A percentile compares a stretch with the other conserved stretches of the same genome.
Conservation (phyloP, 345 rosid species). For the Gossypium arboreum region DNA sequence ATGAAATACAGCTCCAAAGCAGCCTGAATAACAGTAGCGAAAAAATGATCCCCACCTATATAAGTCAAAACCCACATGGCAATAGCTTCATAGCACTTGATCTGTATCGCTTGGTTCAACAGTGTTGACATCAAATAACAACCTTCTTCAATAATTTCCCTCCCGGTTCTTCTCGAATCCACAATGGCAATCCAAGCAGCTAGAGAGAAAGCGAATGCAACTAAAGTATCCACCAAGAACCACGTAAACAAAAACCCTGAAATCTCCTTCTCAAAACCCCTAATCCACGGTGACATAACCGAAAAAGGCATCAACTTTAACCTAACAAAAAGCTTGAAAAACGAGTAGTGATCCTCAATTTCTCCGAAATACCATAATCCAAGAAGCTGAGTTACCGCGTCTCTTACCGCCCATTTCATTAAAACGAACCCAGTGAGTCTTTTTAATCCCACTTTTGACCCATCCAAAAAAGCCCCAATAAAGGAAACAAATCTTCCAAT, state of each 20-base stretch:
- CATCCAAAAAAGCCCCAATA: constrained; percentile 55
- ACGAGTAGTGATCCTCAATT: constrained; percentile 81
- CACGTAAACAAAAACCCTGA: constrained; percentile 80
- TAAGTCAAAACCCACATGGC: constrained; percentile 52
- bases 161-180: constrained; percentile 77
- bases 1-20: constrained; percentile 77
- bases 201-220: constrained; percentile 61
- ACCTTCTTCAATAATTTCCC: constrained; percentile 88
- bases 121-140: constrained; percentile 58
- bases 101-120: constrained; percentile 71
- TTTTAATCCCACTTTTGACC: constrained; percentile 76
- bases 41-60: constrained; percentile 47
- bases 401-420: constrained; percentile 93
- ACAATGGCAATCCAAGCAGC: constrained; percentile 86
- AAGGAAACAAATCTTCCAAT: constrained; percentile 57
- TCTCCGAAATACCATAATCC: constrained; percentile 91
- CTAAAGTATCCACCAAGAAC: constrained; percentile 67
- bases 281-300: constrained; percentile 72
- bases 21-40: constrained; percentile 63
- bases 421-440: constrained; percentile 77
- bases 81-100: constrained; percentile 77
- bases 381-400: constrained; percentile 75
- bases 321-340: constrained; percentile 80
- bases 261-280: constrained; percentile 78
- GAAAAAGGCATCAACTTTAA: constrained; percentile 91